Conservation (phyloP, 2,329 filamentous ascomycete genomes). For the Sporothrix variecibatus region DNA sequence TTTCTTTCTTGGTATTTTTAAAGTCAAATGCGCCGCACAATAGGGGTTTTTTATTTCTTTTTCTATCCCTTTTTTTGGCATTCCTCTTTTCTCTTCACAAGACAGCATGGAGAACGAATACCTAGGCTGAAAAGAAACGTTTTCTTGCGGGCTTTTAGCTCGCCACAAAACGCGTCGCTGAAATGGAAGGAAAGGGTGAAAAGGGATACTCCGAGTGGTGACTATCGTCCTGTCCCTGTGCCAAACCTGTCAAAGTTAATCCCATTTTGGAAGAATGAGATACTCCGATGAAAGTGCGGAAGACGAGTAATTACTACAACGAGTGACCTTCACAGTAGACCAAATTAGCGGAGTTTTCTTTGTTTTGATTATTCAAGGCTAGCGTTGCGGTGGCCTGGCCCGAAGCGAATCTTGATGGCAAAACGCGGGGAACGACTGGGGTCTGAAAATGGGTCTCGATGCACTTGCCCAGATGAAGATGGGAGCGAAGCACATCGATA, state of each 20-base stretch:
- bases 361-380: not conserved
- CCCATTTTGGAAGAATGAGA: not conserved
- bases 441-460: not conserved
- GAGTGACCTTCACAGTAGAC: not conserved
- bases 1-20: too few relatives aligned
- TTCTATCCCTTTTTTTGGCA: too few relatives aligned
- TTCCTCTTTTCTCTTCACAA: too few relatives aligned
- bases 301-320: not conserved
- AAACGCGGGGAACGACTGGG: not conserved
- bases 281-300: not conserved
- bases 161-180: not conserved
- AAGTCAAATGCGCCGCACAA: too few relatives aligned
- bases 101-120: not conserved
- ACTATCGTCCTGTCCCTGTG: not conserved
- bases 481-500: not conserved
- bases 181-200: not conserved
- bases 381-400: not conserved
- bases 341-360: not conserved
- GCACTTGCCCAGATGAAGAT: not conserved
- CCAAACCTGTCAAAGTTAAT: not conserved
- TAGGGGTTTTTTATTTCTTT: too few relatives aligned
- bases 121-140: not conserved
- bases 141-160: too few relatives aligned
- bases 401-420: not conserved
- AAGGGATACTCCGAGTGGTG: not conserved